phyloP scores from a whole-genome alignment of 495 filamentous ascomycete species.

The Neurospora tetrasperma region DNA sequence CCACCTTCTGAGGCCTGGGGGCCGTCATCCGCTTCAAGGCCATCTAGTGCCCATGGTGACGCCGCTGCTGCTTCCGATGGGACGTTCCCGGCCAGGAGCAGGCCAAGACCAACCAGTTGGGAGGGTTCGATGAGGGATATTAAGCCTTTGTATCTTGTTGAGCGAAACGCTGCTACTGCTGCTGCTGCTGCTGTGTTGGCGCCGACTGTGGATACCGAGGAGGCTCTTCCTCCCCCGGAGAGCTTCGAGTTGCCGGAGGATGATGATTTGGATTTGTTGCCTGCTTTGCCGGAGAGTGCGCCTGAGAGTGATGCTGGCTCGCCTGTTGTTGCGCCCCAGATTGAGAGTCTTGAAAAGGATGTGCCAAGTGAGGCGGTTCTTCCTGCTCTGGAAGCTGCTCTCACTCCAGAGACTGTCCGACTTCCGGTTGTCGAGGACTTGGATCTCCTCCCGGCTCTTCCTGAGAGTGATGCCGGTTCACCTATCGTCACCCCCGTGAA shows the following conservation, averaged over 20 bases:
- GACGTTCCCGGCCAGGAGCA: slow-evolving; percentile 16
- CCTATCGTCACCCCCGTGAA: neutral
- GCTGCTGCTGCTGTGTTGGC: neutral
- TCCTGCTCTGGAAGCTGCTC: neutral
- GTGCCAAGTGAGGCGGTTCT: neutral
- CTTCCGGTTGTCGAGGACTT: neutral
- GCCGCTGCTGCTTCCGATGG: slow-evolving; percentile 8
- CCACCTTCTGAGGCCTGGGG: slow-evolving; percentile 25
- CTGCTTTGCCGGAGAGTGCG: neutral
- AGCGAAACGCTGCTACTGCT: slow-evolving; percentile 20
- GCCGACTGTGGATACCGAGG: neutral
- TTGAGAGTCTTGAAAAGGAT: neutral
- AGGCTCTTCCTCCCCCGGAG: neutral
- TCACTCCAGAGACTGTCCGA: neutral
- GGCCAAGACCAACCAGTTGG: slow-evolving; percentile 40
- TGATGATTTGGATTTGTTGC: neutral
- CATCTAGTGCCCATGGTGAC: neutral
- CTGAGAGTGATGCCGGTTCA: neutral
- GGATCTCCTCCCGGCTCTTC: neutral
- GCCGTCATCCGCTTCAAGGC: slow-evolving; percentile 21
- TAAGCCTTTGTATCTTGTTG: slow-evolving; percentile 40
- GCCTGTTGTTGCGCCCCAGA: neutral
- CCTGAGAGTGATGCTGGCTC: neutral
- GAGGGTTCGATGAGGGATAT: slow-evolving; percentile 34
- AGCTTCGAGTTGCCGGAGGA: neutral